phyloP scores from a whole-genome alignment of 805 yeast genomes.

The Candida argentea region DNA sequence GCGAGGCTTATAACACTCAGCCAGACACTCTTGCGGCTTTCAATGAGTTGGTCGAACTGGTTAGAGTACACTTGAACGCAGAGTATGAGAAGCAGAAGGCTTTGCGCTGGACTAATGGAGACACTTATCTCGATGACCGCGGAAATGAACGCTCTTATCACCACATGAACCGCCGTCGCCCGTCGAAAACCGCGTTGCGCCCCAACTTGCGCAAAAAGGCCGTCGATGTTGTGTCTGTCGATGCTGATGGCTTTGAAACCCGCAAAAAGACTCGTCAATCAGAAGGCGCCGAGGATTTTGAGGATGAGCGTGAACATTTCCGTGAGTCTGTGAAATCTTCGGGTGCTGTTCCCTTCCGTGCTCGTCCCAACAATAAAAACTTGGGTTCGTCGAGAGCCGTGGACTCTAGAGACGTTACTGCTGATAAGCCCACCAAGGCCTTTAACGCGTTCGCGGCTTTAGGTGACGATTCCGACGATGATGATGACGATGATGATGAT shows the following conservation, averaged over 20 bases:
- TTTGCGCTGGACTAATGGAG: constrained; percentile 28
- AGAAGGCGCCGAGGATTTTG: constrained; percentile 40
- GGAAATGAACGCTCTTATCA: constrained; percentile 36
- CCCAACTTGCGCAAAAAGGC: constrained; percentile 52
- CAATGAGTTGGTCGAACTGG: constrained; percentile 55
- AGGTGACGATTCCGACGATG: constrained; percentile 45
- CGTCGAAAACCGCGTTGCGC: constrained; percentile 35
- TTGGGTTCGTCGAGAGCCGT: constrained; percentile 66
- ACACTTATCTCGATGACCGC: constrained; percentile 34
- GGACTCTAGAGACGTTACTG: constrained; percentile 60
- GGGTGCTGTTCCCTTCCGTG: constrained; percentile 32
- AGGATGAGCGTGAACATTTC: constrained; percentile 35
- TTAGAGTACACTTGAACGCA: constrained; percentile 36
- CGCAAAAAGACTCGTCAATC: constrained; percentile 28
- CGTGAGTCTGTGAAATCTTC: constrained; percentile 31
- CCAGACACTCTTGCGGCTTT: constrained; percentile 58
- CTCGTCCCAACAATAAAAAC: constrained; percentile 64
- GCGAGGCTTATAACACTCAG: constrained; percentile 48
- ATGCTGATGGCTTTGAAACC: constrained; percentile 81
- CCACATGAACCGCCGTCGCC: constrained; percentile 51
- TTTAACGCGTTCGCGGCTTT: constrained; percentile 82
- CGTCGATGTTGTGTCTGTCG: constrained; percentile 42
- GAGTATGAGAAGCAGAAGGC: constrained; percentile 18
- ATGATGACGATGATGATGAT: constrained; percentile 6
- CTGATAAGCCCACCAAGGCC: constrained; percentile 53